These are phyloP conservation scores for Dendrostoma leiphaemia DNA, from an alignment of 2,329 filamentous ascomycete species.

Conservation along the genomic window DNA sequence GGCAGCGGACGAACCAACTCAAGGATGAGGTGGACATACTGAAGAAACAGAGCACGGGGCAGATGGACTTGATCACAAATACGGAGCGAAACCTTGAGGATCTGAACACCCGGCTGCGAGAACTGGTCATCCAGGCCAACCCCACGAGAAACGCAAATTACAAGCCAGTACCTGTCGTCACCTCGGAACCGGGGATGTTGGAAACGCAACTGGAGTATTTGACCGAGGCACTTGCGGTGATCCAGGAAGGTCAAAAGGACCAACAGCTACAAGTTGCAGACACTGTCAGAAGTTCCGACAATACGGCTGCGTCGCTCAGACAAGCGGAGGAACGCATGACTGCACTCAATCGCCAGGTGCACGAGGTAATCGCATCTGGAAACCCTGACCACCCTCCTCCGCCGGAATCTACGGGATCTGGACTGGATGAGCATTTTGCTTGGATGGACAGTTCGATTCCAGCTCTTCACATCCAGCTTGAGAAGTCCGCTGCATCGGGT, in stretches of 20 bases:
- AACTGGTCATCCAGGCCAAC: conserved; percentile 38
- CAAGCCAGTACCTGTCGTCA: conserved; percentile 38
- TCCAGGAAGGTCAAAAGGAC: conserved; percentile 55
- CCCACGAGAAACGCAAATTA: conserved; percentile 51
- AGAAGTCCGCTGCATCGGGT: conserved; percentile 30
- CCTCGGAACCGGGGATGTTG: conserved; percentile 44
- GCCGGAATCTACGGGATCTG: conserved; percentile 54
- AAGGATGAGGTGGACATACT: conserved; percentile 40
- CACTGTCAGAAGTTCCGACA: conserved; percentile 23
- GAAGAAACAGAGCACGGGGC: conserved; percentile 32
- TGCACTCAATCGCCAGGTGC: conserved; percentile 63
- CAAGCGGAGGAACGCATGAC: conserved; percentile 55
- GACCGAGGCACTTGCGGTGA: conserved; percentile 60
- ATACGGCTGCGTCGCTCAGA: conserved; percentile 26
- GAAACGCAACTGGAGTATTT: conserved; percentile 67
- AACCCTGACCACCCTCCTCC: conserved; percentile 53
- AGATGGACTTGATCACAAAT: conserved; percentile 53
- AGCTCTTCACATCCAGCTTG: conserved; percentile 44
- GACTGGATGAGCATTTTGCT: conserved; percentile 64
- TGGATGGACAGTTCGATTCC: conserved; percentile 66
- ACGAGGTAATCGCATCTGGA: conserved; percentile 52
- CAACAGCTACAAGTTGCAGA: conserved; percentile 28
- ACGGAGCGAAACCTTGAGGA: conserved; percentile 66
- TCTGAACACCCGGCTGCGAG: conserved; percentile 48
- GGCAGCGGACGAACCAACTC: conserved; percentile 51